phyloP scores from a whole-genome alignment of 2,329 filamentous ascomycete species.

The Zymoseptoria passerinii region DNA sequence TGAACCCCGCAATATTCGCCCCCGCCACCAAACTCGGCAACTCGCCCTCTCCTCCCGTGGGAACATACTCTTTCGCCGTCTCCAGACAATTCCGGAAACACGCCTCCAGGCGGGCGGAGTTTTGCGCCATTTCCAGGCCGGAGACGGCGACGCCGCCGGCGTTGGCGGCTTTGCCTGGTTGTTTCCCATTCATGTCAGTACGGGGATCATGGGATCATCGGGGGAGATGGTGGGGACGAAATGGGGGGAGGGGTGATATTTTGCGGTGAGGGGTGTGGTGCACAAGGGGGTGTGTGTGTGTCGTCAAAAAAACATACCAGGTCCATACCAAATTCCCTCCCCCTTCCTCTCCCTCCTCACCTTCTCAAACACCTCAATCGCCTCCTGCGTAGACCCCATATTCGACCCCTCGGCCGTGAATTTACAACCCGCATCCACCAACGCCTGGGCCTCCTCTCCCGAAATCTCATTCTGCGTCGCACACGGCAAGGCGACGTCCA shows the following conservation, averaged over 20 bases:
- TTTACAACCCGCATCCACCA: slow-evolving; percentile 66
- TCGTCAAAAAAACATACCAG: slow-evolving; percentile 40
- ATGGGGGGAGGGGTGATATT: too few relatives aligned
- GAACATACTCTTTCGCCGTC: slow-evolving; percentile 84
- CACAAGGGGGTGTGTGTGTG: too few relatives aligned
- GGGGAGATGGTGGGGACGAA: too few relatives aligned
- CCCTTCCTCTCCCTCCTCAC: slow-evolving; percentile 61
- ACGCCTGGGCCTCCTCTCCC: slow-evolving; percentile 75
- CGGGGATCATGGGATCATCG: too few relatives aligned
- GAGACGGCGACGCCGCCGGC: slow-evolving; percentile 95
- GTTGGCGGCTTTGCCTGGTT: slow-evolving; percentile 86
- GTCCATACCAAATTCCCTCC: slow-evolving; percentile 83
- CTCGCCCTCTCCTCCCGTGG: slow-evolving; percentile 62
- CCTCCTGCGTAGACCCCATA: slow-evolving; percentile 96
- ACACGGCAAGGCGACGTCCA: slow-evolving; percentile 85
- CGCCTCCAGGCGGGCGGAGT: slow-evolving; percentile 80
- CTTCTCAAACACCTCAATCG: slow-evolving; percentile 86
- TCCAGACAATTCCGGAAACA: slow-evolving; percentile 84
- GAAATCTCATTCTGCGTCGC: slow-evolving; percentile 98
- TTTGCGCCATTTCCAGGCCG: slow-evolving; percentile 98
- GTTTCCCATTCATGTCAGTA: too few relatives aligned
- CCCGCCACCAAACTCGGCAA: slow-evolving; percentile 86
- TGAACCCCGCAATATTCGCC: slow-evolving; percentile 95
- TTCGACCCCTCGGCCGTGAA: slow-evolving; percentile 96
- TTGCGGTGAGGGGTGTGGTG: too few relatives aligned